phyloP scores from a whole-genome alignment of 164 flowering plant genomes.

The Stephania yunnanensis region DNA sequence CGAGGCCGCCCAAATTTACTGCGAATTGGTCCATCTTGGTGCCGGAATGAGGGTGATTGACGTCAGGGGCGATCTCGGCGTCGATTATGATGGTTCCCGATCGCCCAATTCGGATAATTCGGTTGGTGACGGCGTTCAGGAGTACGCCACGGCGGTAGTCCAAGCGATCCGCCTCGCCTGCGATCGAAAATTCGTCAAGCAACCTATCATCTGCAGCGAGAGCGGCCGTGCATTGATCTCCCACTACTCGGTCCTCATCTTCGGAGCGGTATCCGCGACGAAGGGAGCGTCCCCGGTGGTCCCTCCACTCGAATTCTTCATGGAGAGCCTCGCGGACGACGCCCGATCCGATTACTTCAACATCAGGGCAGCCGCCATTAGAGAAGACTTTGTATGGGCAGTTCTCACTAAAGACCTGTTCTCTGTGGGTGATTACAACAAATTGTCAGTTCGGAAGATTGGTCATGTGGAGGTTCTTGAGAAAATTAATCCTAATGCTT shows the following conservation, averaged over 20 bases:
- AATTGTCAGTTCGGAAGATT: too few relatives aligned
- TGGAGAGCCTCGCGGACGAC: slow-evolving; percentile 52
- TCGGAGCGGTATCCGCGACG: slow-evolving; percentile 71
- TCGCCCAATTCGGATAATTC: slow-evolving; percentile 77
- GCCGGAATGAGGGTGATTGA: slow-evolving; percentile 81
- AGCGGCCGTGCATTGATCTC: slow-evolving; percentile 97
- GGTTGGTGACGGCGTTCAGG: slow-evolving; percentile 67
- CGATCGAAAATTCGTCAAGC: slow-evolving; percentile 61
- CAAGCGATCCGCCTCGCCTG: slow-evolving; percentile 54
- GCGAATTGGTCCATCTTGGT: slow-evolving; percentile 85
- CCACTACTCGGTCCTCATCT: slow-evolving; percentile 81
- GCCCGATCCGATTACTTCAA: slow-evolving; percentile 53
- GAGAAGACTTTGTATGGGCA: too few relatives aligned
- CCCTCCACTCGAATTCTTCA: slow-evolving; percentile 26
- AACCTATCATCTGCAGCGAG: slow-evolving; percentile 88
- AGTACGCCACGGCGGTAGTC: slow-evolving; percentile 83
- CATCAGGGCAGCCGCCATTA: slow-evolving; percentile 41
- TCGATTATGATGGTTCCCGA: slow-evolving; percentile 88
- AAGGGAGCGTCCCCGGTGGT: slow-evolving; percentile 16
- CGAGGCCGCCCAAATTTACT: slow-evolving; percentile 90
- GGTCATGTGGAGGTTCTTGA: too few relatives aligned
- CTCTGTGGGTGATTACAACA: too few relatives aligned
- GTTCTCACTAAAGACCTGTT: too few relatives aligned
- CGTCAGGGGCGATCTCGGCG: slow-evolving; percentile 92
- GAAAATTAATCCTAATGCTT: too few relatives aligned